phyloP scores from a whole-genome alignment of 1,139 yeast genomes.

The Protomyces gravidus region DNA sequence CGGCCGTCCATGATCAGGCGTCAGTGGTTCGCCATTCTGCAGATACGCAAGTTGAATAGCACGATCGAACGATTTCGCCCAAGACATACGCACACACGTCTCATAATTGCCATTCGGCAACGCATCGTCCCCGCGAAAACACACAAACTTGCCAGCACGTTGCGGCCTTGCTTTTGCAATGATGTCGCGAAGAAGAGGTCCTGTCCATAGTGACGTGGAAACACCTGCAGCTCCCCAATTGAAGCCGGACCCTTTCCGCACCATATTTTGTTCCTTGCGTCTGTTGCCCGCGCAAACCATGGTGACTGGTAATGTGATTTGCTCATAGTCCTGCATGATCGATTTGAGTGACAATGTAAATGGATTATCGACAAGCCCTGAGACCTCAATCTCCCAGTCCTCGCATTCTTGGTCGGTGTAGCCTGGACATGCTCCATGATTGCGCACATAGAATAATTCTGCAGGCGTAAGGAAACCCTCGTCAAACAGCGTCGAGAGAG shows the following conservation, averaged over 20 bases:
- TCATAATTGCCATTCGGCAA: conserved; percentile 43
- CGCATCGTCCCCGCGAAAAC: conserved; percentile 42
- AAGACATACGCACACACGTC: conserved; percentile 39
- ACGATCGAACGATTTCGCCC: conserved; percentile 41
- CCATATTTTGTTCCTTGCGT: conserved; percentile 42
- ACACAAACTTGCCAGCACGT: conserved; percentile 38
- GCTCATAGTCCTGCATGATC: conserved; percentile 38
- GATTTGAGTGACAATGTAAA: conserved; percentile 36
- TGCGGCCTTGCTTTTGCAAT: conserved; percentile 38
- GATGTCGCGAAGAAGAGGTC: conserved; percentile 39
- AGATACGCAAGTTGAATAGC: conserved; percentile 40
- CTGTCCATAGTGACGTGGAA: conserved; percentile 43
- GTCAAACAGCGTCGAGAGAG: conserved; percentile 37
- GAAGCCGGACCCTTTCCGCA: conserved; percentile 41
- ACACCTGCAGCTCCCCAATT: conserved; percentile 43
- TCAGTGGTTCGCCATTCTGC: conserved; percentile 40
- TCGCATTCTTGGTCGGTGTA: conserved; percentile 34
- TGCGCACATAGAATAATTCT: conserved; percentile 41
- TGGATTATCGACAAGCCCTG: conserved; percentile 40
- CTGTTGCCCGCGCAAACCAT: conserved; percentile 43
- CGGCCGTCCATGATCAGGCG: conserved; percentile 43
- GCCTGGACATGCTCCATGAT: conserved; percentile 41
- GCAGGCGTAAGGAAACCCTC: conserved; percentile 41
- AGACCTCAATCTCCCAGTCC: conserved; percentile 39
- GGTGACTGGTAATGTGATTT: conserved; percentile 40